Evolutionary conservation across 176 grass and related monocot genomes (phyloP).

Genomic region (Musa itinerans): DNA sequence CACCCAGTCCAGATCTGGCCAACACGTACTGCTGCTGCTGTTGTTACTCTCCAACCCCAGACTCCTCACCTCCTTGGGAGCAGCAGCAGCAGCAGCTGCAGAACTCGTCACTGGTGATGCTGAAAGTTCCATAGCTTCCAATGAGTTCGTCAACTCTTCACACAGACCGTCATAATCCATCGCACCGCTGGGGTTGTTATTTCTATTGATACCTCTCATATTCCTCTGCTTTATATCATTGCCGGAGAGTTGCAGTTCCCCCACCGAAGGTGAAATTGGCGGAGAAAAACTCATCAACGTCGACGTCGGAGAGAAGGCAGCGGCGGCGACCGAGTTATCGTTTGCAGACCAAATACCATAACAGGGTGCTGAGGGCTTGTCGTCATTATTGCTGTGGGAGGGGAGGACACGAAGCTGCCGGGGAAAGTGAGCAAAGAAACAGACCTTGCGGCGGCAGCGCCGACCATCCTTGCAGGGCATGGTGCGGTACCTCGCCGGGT

Average conservation of each 20-base stretch:
- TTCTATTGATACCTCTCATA: background rate
- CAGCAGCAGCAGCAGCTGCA: background rate
- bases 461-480: constrained; percentile 9
- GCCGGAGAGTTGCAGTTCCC: background rate
- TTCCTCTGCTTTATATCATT: background rate
- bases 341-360: background rate
- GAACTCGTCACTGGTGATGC: background rate
- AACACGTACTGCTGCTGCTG: background rate
- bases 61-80: background rate
- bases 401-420: background rate
- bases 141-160: background rate
- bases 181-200: background rate
- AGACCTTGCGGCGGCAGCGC: constrained; percentile 3
- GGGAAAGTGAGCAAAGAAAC: constrained; percentile 4
- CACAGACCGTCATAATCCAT: background rate
- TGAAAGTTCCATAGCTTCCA: background rate
- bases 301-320: too few relatives aligned
- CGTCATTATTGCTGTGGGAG: background rate
- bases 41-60: background rate
- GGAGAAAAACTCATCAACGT: too few relatives aligned
- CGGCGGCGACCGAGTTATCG: background rate
- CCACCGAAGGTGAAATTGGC: background rate
- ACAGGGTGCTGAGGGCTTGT: too few relatives aligned
- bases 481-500: constrained; percentile 7
- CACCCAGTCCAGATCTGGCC: background rate